Evolutionary conservation across 1,284 basidiomycete species (phyloP).

Genomic region (Rhodotorula sp.): DNA sequence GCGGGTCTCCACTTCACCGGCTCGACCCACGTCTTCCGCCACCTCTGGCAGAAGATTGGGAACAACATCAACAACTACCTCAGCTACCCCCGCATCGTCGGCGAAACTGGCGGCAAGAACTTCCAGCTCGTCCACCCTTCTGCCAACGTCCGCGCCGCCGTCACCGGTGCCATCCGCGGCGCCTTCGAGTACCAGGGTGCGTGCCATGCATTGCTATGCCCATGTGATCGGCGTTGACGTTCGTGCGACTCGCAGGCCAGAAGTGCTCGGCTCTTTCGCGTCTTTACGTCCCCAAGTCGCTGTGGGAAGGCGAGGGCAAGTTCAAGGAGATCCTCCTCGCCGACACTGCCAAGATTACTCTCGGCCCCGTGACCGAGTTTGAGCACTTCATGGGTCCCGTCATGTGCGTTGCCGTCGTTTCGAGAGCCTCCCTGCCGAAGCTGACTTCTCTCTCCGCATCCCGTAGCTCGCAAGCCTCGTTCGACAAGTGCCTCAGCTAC

Average conservation of each 20-base stretch:
- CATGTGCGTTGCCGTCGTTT: constrained; percentile 60
- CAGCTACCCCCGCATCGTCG: constrained; percentile 90
- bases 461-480: constrained; percentile 71
- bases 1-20: constrained; percentile 95
- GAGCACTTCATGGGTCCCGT: constrained; percentile 93
- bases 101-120: constrained; percentile 94
- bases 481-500: constrained; percentile 81
- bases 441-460: neutral
- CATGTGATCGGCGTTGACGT: neutral
- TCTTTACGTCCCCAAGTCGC: constrained; percentile 79
- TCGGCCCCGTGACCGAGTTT: constrained; percentile 77
- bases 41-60: constrained; percentile 95
- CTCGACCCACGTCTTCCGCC: constrained; percentile 88
- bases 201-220: neutral
- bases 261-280: constrained; percentile 96
- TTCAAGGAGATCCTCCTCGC: constrained; percentile 78
- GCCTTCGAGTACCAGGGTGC: constrained; percentile 95
- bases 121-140: constrained; percentile 90
- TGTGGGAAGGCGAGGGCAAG: constrained; percentile 66
- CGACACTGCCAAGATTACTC: constrained; percentile 78
- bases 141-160: constrained; percentile 84
- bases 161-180: constrained; percentile 79
- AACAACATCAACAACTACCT: constrained; percentile 80
- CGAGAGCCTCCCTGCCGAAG: neutral
- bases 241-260: constrained; percentile 60